Percentiles rank a stretch among this genome's conserved stretches.
Conservation (phyloP, 2,329 filamentous ascomycete species). For the Fusarium siculi region DNA sequence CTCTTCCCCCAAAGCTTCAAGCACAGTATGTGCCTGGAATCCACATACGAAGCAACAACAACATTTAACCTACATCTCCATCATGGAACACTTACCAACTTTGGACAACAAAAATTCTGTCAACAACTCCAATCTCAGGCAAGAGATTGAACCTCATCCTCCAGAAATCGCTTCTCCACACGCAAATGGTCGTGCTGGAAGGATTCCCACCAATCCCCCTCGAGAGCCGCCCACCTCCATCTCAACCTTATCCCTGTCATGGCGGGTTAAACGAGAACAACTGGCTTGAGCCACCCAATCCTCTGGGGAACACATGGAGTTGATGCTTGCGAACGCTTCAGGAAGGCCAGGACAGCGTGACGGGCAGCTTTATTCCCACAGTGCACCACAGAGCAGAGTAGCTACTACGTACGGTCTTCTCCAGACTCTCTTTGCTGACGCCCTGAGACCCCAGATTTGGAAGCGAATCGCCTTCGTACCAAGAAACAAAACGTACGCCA, state of each 20-base stretch:
- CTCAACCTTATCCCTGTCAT: constrained; percentile 22
- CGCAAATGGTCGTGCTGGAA: constrained; percentile 20
- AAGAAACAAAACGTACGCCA: constrained; percentile 17
- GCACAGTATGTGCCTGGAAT: constrained; percentile 1
- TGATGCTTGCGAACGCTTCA: constrained; percentile 8
- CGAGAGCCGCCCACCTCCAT: constrained; percentile 27
- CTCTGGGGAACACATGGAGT: constrained; percentile 25
- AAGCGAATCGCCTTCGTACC: constrained; percentile 12
- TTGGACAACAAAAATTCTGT: background rate
- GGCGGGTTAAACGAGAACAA: constrained; percentile 31
- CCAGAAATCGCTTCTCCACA: constrained; percentile 31
- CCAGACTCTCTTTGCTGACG: constrained; percentile 7
- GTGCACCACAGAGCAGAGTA: background rate
- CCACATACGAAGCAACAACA: constrained; percentile 8
- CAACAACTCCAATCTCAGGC: constrained; percentile 2
- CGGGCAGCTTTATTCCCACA: background rate
- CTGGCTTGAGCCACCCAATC: constrained; percentile 24
- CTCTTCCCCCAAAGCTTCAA: constrained; percentile 2
- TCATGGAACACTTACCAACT: background rate
- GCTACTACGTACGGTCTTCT: constrained; percentile 11
- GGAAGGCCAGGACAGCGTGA: background rate
- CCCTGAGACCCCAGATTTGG: constrained; percentile 13
- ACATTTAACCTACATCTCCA: constrained; percentile 16
- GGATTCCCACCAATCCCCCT: constrained; percentile 35
- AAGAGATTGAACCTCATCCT: constrained; percentile 27